phyloP scores from a whole-genome alignment of 2,329 filamentous ascomycete genomes.

The Akanthomyces uredinophilus region DNA sequence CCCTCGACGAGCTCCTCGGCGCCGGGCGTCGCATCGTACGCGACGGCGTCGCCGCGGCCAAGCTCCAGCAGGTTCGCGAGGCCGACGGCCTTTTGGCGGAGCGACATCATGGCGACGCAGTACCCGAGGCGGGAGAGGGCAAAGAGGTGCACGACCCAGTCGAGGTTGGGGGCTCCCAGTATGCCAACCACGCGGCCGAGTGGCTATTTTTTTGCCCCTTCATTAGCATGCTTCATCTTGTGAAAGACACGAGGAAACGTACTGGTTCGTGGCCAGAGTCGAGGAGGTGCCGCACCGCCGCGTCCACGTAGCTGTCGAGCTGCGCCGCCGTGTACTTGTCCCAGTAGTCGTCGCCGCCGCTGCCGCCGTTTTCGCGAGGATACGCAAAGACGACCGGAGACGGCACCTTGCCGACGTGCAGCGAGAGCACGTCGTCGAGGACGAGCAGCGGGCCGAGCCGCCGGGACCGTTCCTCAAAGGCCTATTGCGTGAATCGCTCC shows the following conservation, averaged over 20 bases:
- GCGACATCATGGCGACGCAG: conserved; percentile 37
- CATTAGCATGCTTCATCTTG: too few species aligned
- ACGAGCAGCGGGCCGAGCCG: not conserved
- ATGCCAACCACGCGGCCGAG: conserved; percentile 34
- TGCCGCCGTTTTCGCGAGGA: not conserved
- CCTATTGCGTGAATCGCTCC: not conserved
- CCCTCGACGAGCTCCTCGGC: not conserved
- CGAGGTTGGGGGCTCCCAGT: conserved; percentile 48
- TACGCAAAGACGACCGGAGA: conserved; percentile 8
- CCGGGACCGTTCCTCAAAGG: not conserved
- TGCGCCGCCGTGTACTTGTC: conserved; percentile 4
- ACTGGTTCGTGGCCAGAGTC: not conserved
- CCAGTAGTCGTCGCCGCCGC: not conserved
- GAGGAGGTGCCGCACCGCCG: not conserved
- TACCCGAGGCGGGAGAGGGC: conserved; percentile 52
- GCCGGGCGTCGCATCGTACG: conserved; percentile 19
- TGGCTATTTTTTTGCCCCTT: not conserved
- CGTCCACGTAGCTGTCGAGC: not conserved
- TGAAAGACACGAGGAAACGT: too few species aligned
- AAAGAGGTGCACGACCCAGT: conserved; percentile 49
- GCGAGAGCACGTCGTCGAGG: conserved; percentile 7
- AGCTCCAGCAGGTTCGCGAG: conserved; percentile 26
- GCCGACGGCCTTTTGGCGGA: conserved; percentile 28
- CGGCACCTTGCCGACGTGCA: not conserved
- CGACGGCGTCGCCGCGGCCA: conserved; percentile 23